Conservation (phyloP, 2,329 filamentous ascomycete genomes). For the Ceratocystis variospora region DNA sequence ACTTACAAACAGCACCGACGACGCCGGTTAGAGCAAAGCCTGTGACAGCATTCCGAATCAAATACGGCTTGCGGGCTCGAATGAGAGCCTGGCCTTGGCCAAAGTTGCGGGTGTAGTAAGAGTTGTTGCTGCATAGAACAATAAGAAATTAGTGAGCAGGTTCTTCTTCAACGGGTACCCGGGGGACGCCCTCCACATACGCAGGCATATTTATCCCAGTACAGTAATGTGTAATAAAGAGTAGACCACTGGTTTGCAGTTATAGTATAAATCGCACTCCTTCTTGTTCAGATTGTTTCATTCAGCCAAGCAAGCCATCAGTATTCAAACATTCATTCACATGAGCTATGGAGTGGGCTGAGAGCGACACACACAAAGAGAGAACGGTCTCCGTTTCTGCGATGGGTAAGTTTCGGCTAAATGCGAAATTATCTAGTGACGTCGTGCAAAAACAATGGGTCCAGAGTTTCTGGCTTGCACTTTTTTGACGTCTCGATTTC, state of each 20-base stretch:
- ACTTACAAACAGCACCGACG: conserved; percentile 77
- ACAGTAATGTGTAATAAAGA: background rate
- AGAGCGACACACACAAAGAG: background rate
- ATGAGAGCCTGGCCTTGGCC: conserved; percentile 79
- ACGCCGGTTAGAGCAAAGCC: conserved; percentile 63
- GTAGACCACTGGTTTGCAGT: background rate
- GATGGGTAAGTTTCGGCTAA: conserved; percentile 8
- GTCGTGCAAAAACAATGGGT: conserved; percentile 10
- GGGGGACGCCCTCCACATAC: conserved; percentile 10
- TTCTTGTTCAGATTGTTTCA: background rate
- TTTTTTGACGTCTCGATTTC: conserved; percentile 3
- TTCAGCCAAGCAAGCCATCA: background rate
- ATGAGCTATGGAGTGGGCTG: background rate
- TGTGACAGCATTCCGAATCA: conserved; percentile 76
- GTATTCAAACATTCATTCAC: too few species aligned
- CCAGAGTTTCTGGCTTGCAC: background rate
- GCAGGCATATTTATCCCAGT: conserved; percentile 8
- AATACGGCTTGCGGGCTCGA: conserved; percentile 79
- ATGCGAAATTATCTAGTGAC: conserved; percentile 3
- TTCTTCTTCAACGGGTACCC: background rate
- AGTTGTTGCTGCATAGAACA: conserved; percentile 11
- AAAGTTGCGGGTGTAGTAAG: conserved; percentile 80
- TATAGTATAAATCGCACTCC: background rate
- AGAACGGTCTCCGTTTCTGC: background rate
- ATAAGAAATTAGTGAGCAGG: too few species aligned